Evolutionary conservation across 257 asterid species (phyloP).

Genomic region (Handroanthus guayacan): DNA sequence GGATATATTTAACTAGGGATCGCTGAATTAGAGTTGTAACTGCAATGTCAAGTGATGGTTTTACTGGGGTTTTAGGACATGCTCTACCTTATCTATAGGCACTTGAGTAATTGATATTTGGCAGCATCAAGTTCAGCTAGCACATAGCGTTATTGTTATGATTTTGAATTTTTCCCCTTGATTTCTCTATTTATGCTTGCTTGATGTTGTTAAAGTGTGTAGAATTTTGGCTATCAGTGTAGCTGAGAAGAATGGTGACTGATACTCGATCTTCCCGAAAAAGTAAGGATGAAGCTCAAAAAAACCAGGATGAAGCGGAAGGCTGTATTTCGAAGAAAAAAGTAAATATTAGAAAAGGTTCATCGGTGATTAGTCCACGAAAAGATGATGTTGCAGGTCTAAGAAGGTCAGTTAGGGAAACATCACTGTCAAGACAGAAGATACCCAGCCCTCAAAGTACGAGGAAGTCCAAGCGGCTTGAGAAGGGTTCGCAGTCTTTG

Average conservation of each 20-base stretch:
- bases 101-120: neutral
- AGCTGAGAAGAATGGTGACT: conserved; percentile 49
- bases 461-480: conserved; percentile 53
- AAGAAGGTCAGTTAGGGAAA: conserved; percentile 39
- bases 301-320: conserved; percentile 31
- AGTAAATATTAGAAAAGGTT: conserved; percentile 39
- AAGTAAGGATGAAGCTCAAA: conserved; percentile 36
- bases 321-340: conserved; percentile 44
- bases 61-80: neutral
- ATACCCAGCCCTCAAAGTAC: conserved; percentile 45
- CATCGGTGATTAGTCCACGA: conserved; percentile 28
- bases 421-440: conserved; percentile 39
- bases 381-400: conserved; percentile 35
- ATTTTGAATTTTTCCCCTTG: neutral
- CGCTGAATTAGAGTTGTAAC: neutral
- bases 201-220: neutral
- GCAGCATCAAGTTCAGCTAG: neutral
- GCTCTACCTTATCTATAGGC: neutral
- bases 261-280: conserved; percentile 45
- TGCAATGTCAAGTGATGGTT: neutral
- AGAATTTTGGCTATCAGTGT: conserved; percentile 12
- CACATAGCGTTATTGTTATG: neutral
- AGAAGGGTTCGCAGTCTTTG: conserved; percentile 39
- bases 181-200: neutral
- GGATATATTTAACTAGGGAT: neutral